Evolutionary conservation across 371 early-diverging fungal genomes (phyloP).

Genomic region (Basidiobolus heterosporus): DNA sequence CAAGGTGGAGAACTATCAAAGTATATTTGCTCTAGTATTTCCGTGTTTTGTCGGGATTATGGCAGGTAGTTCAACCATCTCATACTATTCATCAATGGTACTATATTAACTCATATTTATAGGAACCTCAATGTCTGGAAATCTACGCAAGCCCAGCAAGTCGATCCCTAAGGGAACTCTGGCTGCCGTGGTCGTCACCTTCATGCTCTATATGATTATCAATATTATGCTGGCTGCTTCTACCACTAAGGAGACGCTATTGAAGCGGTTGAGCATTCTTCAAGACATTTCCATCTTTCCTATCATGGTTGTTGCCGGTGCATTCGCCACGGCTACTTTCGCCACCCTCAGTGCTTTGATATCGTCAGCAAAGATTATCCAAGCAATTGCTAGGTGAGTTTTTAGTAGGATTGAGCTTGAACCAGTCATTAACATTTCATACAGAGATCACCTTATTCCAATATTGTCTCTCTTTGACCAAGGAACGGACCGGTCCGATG

Average conservation of each 20-base stretch:
- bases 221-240: constrained; percentile 31
- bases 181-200: constrained; percentile 29
- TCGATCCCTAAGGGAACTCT: constrained; percentile 45
- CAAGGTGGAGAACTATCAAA: constrained; percentile 16
- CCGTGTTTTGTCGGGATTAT: constrained; percentile 46
- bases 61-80: constrained; percentile 16
- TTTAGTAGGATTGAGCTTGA: no score
- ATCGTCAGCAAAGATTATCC: constrained; percentile 35
- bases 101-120: constrained; percentile 5
- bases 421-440: no score
- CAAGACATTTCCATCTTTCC: constrained; percentile 24
- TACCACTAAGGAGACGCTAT: constrained; percentile 26
- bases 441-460: constrained; percentile 20
- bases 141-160: constrained; percentile 33
- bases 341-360: constrained; percentile 32
- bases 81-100: no score
- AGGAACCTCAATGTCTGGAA: constrained; percentile 40
- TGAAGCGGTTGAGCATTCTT: constrained; percentile 29
- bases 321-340: constrained; percentile 34
- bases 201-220: constrained; percentile 24
- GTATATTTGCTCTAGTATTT: constrained; percentile 38
- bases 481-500: constrained; percentile 16
- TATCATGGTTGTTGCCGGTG: constrained; percentile 24
- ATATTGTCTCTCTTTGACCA: constrained; percentile 13
- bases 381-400: constrained; percentile 26